These are phyloP conservation scores for Salicornia ramosissima DNA, from an alignment of 148 eudicot genomes.

Conservation along the genomic window DNA sequence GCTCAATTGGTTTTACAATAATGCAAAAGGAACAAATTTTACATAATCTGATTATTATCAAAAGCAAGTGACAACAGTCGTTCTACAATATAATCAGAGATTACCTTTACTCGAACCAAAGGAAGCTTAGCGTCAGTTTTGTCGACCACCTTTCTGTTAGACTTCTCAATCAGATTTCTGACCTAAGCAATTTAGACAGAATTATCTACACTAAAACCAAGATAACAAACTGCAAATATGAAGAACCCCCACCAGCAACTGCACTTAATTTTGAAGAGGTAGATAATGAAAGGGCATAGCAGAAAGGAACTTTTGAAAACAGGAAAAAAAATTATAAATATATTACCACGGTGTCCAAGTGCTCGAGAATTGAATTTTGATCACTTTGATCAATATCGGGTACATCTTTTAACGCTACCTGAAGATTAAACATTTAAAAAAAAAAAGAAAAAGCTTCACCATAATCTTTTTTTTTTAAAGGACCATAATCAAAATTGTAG, in stretches of 20 bases:
- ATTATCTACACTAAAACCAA: conserved; percentile 11
- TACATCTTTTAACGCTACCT: conserved; percentile 84
- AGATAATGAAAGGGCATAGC: background rate
- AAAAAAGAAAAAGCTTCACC: conserved; percentile 4
- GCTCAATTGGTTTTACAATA: background rate
- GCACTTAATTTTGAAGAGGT: background rate
- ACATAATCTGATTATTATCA: too few species aligned
- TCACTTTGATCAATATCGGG: conserved; percentile 82
- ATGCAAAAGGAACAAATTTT: background rate
- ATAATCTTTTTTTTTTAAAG: too few species aligned
- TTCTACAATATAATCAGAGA: background rate
- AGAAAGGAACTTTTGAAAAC: background rate
- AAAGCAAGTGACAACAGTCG: background rate
- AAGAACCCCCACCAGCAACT: background rate
- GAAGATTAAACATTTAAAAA: conserved; percentile 24
- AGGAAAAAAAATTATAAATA: conserved; percentile 26
- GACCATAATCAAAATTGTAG: conserved; percentile 12
- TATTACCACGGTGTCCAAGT: conserved; percentile 84
- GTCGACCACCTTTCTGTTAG: conserved; percentile 42
- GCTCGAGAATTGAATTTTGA: conserved; percentile 88
- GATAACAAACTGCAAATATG: background rate
- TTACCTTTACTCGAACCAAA: conserved; percentile 84
- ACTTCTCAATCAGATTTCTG: conserved; percentile 70
- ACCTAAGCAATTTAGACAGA: conserved; percentile 45
- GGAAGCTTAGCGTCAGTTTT: conserved; percentile 72